phyloP scores from a whole-genome alignment of 208 protist genomes.

The Trypanosoma cruzi region DNA sequence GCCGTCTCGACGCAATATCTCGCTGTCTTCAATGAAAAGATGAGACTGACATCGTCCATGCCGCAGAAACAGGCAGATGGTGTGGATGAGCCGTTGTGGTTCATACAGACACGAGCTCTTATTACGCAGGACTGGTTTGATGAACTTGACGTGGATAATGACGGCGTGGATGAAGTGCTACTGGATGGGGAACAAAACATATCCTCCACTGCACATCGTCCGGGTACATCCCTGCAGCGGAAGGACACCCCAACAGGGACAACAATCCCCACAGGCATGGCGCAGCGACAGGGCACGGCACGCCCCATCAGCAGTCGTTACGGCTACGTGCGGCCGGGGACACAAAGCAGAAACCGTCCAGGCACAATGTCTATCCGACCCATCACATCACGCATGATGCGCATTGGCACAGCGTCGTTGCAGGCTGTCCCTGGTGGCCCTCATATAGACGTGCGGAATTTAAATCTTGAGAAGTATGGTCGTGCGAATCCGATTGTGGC shows the following conservation, averaged over 20 bases:
- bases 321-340: slow-evolving; percentile 85
- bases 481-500: slow-evolving; percentile 83
- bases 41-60: background rate
- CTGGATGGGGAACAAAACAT: slow-evolving; percentile 92
- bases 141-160: slow-evolving; percentile 95
- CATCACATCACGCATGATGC: slow-evolving; percentile 88
- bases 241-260: slow-evolving; percentile 26
- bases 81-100: slow-evolving; percentile 89
- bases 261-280: background rate
- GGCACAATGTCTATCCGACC: slow-evolving; percentile 65
- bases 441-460: slow-evolving; percentile 84
- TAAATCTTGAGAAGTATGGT: slow-evolving; percentile 94
- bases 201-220: slow-evolving; percentile 74
- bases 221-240: slow-evolving; percentile 82
- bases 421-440: slow-evolving; percentile 64
- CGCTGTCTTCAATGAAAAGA: slow-evolving; percentile 23
- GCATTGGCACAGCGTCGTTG: slow-evolving; percentile 95
- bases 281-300: slow-evolving; percentile 29
- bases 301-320: slow-evolving; percentile 77
- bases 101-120: slow-evolving; percentile 90
- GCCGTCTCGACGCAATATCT: slow-evolving; percentile 77
- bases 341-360: slow-evolving; percentile 42
- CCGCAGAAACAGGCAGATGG: background rate
- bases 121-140: slow-evolving; percentile 94
- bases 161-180: slow-evolving; percentile 93